These are phyloP conservation scores for Spongispora temasekensis DNA, from an alignment of 1,284 basidiomycete genomes.

Conservation along the genomic window DNA sequence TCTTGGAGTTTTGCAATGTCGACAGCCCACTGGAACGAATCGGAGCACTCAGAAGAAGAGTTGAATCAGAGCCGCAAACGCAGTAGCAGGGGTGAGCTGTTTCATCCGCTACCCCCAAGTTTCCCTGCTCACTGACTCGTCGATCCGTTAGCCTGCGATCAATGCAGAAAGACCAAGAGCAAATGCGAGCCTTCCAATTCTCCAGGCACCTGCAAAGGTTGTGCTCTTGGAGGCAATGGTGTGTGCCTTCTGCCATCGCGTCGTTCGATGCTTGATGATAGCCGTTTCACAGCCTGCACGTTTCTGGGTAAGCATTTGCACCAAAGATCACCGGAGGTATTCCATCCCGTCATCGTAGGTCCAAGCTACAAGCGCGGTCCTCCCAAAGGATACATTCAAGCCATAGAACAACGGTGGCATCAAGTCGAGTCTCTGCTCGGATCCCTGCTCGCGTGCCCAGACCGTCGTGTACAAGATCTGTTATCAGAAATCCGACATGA, in stretches of 20 bases:
- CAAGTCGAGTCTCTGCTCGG: constrained; percentile 85
- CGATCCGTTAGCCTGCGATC: constrained; percentile 71
- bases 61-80: constrained; percentile 53
- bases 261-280: constrained; percentile 12
- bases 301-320: constrained; percentile 58
- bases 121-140: constrained; percentile 5
- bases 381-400: constrained; percentile 88
- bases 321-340: background rate
- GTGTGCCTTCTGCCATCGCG: constrained; percentile 16
- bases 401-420: constrained; percentile 86
- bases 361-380: constrained; percentile 85
- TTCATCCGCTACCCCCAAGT: constrained; percentile 7
- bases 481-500: constrained; percentile 71
- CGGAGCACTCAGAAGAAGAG: constrained; percentile 63
- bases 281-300: constrained; percentile 59
- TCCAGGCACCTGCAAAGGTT: constrained; percentile 66
- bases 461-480: constrained; percentile 68
- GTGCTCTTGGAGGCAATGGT: constrained; percentile 62
- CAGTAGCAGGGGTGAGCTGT: constrained; percentile 62
- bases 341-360: constrained; percentile 43
- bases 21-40: constrained; percentile 46
- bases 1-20: constrained; percentile 32
- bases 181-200: constrained; percentile 71
- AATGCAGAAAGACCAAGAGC: constrained; percentile 84
- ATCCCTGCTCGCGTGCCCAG: constrained; percentile 71